These are phyloP conservation scores for Aspergillus caelatus DNA, from an alignment of 2,329 filamentous ascomycete species.

Conservation along the genomic window DNA sequence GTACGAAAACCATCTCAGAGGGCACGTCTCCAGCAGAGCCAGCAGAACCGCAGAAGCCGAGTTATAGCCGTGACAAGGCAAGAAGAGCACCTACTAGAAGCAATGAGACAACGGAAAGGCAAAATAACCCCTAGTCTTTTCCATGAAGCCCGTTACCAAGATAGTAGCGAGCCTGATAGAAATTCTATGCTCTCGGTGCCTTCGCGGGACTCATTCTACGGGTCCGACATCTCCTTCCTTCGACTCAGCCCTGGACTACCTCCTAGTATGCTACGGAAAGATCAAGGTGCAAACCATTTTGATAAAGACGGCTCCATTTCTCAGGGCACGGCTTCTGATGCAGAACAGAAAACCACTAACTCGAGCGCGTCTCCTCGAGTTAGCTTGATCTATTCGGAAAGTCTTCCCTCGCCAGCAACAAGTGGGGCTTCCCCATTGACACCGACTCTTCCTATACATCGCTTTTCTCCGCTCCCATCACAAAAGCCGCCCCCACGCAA, in stretches of 20 bases:
- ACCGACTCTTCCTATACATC: constrained; percentile 42
- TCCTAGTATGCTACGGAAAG: constrained; percentile 24
- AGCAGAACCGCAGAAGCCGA: constrained; percentile 45
- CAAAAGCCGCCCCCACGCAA: constrained; percentile 36
- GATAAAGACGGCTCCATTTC: constrained; percentile 32
- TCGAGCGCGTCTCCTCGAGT: constrained; percentile 34
- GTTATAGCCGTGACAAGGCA: constrained; percentile 58
- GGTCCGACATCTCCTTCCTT: constrained; percentile 43
- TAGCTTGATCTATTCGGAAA: constrained; percentile 43
- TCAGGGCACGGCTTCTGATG: constrained; percentile 35
- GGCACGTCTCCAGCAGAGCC: constrained; percentile 6
- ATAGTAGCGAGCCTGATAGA: constrained; percentile 25
- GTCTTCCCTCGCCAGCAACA: constrained; percentile 40
- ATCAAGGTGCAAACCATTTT: constrained; percentile 31
- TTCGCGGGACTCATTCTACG: constrained; percentile 38
- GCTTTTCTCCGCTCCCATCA: constrained; percentile 39
- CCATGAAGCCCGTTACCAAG: constrained; percentile 25
- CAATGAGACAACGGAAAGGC: constrained; percentile 53
- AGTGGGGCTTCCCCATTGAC: constrained; percentile 43
- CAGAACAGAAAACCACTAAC: constrained; percentile 38
- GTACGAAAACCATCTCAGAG: constrained; percentile 25
- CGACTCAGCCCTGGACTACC: constrained; percentile 40
- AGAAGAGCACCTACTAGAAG: constrained; percentile 55
- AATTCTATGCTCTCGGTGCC: constrained; percentile 34
- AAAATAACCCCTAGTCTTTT: constrained; percentile 49